These are phyloP conservation scores for Fereydounia khargensis DNA, from an alignment of 1,284 basidiomycete genomes.

Conservation along the genomic window DNA sequence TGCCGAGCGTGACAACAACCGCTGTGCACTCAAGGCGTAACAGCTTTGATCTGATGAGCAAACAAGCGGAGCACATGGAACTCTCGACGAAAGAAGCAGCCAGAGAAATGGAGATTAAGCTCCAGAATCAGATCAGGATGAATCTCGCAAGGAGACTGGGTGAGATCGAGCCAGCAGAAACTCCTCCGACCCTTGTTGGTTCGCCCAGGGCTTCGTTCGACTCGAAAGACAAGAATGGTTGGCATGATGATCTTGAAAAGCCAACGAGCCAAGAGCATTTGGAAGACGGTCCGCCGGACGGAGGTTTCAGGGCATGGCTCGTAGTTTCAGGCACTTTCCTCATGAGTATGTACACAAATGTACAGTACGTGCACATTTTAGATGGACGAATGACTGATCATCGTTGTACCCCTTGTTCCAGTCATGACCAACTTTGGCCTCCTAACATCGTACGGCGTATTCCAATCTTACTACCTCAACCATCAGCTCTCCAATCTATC, in stretches of 20 bases:
- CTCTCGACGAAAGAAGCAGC: too few relatives aligned
- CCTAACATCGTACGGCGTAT: conserved; percentile 31
- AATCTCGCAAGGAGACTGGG: not conserved
- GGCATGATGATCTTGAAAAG: not conserved
- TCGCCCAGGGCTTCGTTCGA: not conserved
- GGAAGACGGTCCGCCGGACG: conserved; percentile 11
- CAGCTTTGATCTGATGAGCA: too few relatives aligned
- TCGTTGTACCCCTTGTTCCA: not conserved
- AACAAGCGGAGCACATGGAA: too few relatives aligned
- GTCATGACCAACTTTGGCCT: conserved; percentile 41
- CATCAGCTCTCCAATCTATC: conserved; percentile 19
- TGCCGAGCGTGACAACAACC: too few relatives aligned
- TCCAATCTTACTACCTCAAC: conserved; percentile 21
- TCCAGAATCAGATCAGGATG: not conserved
- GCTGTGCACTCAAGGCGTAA: too few relatives aligned
- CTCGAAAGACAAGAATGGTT: not conserved
- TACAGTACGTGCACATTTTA: not conserved
- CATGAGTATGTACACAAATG: too few relatives aligned
- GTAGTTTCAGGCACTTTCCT: conserved; percentile 27
- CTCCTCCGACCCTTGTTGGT: not conserved
- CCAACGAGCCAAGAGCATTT: not conserved
- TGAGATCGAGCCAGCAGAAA: not conserved
- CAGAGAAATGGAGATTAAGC: not conserved
- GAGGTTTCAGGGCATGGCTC: conserved; percentile 27
- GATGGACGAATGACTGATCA: not conserved